These are phyloP conservation scores for Ophiostoma tasmaniense DNA, from an alignment of 2,329 filamentous ascomycete genomes.

Conservation along the genomic window DNA sequence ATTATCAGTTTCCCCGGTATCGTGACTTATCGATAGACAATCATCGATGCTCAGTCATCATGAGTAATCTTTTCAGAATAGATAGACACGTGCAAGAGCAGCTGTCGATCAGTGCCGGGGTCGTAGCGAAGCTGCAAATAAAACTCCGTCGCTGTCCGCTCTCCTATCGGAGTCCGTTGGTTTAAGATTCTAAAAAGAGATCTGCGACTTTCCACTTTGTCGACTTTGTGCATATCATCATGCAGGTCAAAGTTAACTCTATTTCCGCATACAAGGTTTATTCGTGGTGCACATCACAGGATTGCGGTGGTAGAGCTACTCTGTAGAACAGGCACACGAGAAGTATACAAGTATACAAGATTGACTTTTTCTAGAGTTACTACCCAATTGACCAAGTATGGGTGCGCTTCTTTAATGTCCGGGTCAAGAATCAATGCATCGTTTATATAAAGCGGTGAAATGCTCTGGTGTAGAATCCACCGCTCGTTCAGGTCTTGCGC, in stretches of 20 bases:
- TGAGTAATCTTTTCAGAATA: background rate
- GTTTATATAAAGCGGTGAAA: background rate
- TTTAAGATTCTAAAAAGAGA: background rate
- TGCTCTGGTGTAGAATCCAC: background rate
- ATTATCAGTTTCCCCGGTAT: background rate
- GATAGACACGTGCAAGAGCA: background rate
- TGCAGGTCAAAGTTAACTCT: background rate
- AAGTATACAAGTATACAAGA: too few species aligned
- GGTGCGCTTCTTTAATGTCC: too few species aligned
- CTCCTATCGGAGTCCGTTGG: background rate
- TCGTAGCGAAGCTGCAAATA: background rate
- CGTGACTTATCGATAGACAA: background rate
- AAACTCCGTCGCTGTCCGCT: background rate
- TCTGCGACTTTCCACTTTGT: background rate
- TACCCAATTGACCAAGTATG: too few species aligned
- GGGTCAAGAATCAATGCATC: too few species aligned
- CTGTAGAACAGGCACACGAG: background rate
- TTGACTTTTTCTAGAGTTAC: too few species aligned
- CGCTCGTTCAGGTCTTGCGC: background rate
- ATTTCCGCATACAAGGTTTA: background rate
- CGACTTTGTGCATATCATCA: background rate
- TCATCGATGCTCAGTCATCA: background rate
- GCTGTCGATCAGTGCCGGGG: background rate
- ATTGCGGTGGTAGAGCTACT: background rate
- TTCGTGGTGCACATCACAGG: background rate